Base-by-base conservation (phyloP, 163 green algal genomes). In the Chloroidium sp. region DNA sequence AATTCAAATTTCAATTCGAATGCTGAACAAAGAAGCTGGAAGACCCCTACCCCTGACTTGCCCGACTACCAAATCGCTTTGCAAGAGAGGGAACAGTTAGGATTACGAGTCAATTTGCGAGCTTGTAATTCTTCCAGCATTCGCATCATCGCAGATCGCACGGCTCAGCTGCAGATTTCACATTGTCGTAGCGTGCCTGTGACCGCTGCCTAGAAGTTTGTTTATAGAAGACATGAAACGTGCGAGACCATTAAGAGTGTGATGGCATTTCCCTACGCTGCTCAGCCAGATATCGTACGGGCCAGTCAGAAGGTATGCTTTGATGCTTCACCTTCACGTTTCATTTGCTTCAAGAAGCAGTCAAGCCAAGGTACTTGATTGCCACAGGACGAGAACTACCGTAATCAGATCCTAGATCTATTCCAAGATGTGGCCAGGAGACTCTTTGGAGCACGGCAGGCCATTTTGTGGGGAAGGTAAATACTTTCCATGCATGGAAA, bases 311-410 rank as follows among this genome's bases (percentile, higher is more conserved):
- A 89, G 85, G 85, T 82, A 59, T 2, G 2, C 2, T 4, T 74
- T 80, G 77, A 3, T 10, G 12, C 12, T 13, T 4, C 75, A 14
- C 57, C 4, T 78, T 3, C 67, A 4, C n/a, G 3, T 60, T 76
- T 8, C n/a, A 6, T 62, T 59, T 64, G 4, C 36, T 57, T 14
- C 3, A 4, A 0, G 61, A 77, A 3, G 13, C 60, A 77, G 0
- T 36, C 68, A 0, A 1, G 1, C 2, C 57, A 59, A 67, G 3
- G 14, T 69, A 1, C 0, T 36, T 36, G 36, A 36, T 36, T 76
- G 59, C 78, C 69, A 75, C 90, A 95, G 91, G 91, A 95, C 77
- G 89, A 93, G 67, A 57, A 90, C 3, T 95, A 95, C 68, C 78
- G 89, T 0, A 79, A 91, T 58, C 81, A 93, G 36, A 79, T 92